Conservation (phyloP, 164 flowering plant species). For the Sextonia rubra region DNA sequence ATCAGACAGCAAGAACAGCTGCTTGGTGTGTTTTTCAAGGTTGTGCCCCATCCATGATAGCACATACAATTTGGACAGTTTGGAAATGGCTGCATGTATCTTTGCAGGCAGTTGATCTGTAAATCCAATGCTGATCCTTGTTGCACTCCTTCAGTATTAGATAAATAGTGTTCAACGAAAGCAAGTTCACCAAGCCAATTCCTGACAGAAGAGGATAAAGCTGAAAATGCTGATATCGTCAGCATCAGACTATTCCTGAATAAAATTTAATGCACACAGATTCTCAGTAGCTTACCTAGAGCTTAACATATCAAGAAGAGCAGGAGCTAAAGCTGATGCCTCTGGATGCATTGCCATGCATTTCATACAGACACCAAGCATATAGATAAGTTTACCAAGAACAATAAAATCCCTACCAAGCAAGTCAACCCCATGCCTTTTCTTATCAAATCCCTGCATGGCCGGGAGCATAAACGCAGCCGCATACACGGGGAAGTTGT, state of each 20-base stretch:
- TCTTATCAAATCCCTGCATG: slow-evolving; percentile 92
- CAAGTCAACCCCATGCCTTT: slow-evolving; percentile 94
- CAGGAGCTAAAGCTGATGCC: slow-evolving; percentile 78
- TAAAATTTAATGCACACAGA: background rate
- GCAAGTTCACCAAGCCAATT: too few species aligned
- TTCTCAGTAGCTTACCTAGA: slow-evolving; percentile 46
- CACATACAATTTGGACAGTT: background rate
- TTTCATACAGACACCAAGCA: slow-evolving; percentile 93
- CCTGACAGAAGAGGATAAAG: too few species aligned
- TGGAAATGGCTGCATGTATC: background rate
- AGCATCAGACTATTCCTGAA: background rate
- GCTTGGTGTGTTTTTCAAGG: background rate
- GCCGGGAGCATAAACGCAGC: slow-evolving; percentile 99
- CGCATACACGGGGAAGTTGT: slow-evolving; percentile 80
- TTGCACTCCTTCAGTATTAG: background rate
- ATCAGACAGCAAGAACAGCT: background rate
- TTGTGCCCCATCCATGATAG: background rate
- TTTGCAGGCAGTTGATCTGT: too few species aligned
- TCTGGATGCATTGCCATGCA: slow-evolving; percentile 95
- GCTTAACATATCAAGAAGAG: slow-evolving; percentile 79
- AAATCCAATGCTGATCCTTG: too few species aligned
- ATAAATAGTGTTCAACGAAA: too few species aligned
- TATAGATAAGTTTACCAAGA: slow-evolving; percentile 85
- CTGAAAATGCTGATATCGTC: too few species aligned
- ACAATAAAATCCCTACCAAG: slow-evolving; percentile 86